A percentile compares a stretch with the other conserved stretches of the same genome.
phyloP scores from a whole-genome alignment of 495 filamentous ascomycete species.

The Talaromyces stipitatus region DNA sequence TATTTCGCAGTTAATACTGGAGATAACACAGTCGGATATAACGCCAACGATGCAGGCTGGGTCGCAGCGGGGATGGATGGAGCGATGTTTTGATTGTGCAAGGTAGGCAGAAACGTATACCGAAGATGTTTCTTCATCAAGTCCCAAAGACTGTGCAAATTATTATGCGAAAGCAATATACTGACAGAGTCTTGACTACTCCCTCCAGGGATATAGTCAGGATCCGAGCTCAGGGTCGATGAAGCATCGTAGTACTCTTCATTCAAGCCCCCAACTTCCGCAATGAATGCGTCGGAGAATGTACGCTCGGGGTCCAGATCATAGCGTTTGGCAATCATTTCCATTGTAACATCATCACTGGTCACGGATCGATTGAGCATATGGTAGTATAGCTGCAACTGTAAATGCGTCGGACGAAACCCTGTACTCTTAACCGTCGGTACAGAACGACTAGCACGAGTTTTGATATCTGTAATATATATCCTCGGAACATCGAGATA shows the following conservation, averaged over 20 bases:
- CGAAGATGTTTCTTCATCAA: conserved; percentile 61
- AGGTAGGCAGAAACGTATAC: conserved; percentile 52
- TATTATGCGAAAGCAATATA: conserved; percentile 52
- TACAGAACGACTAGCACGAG: conserved; percentile 52
- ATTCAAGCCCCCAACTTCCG: conserved; percentile 64
- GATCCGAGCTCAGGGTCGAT: conserved; percentile 18
- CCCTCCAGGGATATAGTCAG: conserved; percentile 23
- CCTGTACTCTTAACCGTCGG: conserved; percentile 55
- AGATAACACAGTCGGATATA: conserved; percentile 39
- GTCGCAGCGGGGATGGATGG: conserved; percentile 44
- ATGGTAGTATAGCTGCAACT: conserved; percentile 88
- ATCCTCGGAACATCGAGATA: conserved; percentile 34
- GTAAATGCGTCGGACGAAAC: conserved; percentile 72
- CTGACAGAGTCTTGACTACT: conserved; percentile 42
- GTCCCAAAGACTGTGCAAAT: conserved; percentile 52
- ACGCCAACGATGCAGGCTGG: conserved; percentile 47
- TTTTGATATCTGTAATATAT: conserved; percentile 88
- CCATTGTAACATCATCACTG: conserved; percentile 58
- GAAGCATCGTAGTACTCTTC: conserved; percentile 43
- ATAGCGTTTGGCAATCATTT: conserved; percentile 61
- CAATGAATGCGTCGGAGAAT: conserved; percentile 77
- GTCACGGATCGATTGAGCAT: conserved; percentile 69
- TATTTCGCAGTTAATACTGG: conserved; percentile 40
- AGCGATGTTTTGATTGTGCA: conserved; percentile 13
- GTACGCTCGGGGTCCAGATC: conserved; percentile 49